Base-by-base conservation (phyloP, 371 early-diverging fungal genomes). In the Dichotomocladium elegans region DNA sequence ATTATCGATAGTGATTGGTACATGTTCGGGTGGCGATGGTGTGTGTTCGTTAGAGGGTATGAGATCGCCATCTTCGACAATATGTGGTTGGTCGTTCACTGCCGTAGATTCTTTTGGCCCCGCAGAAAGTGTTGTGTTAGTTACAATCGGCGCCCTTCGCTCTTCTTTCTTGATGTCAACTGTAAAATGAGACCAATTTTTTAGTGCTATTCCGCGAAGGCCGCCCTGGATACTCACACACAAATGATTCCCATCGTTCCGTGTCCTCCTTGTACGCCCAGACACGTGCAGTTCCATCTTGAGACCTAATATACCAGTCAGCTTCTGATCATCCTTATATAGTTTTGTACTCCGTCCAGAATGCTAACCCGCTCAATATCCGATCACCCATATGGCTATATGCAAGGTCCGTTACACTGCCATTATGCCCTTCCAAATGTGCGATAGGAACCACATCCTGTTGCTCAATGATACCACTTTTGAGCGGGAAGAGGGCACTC, bases 341-440 rank as follows among this genome's bases (percentile, higher is more conserved):
- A 1, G 8, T 42, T 21, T 26, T 35, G 15, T 15, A 14, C 44
- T 22, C 2, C 14, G 25, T n/a, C 14, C 33, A 52, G 14, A 6
- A 8, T 14, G 60, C 73, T 35, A 85, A 81, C 26, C 90, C 92
- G 26, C 91, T 84, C 19, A 89, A 58, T 0, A 94, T 65, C 55
- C 80, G 80, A 26, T 84, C 77, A 17, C 91, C 93, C 28, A 72
- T 69, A 62, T 83, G 79, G 57, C 86, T 85, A 57, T 86, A 93
- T n/a, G 78, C 79, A 31, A 93, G 58, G 66, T 89, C 89, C 0
- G 84, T 86, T n/a, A 93, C 84, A 57, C 78, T 80, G 3, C 80
- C 86, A 41, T 68, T 72, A 59, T 92, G 93, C 1, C 88, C 91
- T 3, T 86, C 86, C n/a, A 90, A 61, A 6, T 82, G 76, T 15